Percentiles rank a stretch among this genome's conserved stretches.
Conservation (phyloP, 202 grass and related monocot species). For the Carex arenaria region DNA sequence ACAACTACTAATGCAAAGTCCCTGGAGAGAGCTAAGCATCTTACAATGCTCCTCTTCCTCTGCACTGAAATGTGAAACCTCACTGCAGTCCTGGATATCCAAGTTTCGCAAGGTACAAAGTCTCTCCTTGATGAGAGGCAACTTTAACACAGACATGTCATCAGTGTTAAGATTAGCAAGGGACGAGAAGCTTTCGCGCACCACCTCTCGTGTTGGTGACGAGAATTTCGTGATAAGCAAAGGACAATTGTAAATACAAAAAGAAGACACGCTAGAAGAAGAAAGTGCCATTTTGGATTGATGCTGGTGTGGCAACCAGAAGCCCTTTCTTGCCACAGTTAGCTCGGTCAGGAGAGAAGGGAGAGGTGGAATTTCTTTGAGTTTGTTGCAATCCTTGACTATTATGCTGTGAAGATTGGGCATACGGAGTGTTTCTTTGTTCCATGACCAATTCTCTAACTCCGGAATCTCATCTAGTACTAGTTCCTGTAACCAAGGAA, state of each 20-base stretch:
- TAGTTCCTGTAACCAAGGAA: slow-evolving; percentile 41
- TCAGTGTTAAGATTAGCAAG: slow-evolving; percentile 3
- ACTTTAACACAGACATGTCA: not conserved
- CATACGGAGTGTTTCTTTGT: slow-evolving; percentile 12
- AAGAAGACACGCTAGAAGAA: not conserved
- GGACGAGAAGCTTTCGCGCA: not conserved
- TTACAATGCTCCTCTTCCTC: not conserved
- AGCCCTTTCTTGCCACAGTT: slow-evolving; percentile 10
- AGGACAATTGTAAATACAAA: slow-evolving; percentile 10
- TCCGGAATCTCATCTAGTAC: slow-evolving; percentile 43
- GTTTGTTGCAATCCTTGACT: slow-evolving; percentile 8
- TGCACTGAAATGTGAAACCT: not conserved
- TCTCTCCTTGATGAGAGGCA: slow-evolving; percentile 2
- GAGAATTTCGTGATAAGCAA: not conserved
- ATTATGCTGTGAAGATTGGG: not conserved
- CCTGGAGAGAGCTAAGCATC: slow-evolving; percentile 9
- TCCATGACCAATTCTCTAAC: slow-evolving; percentile 37
- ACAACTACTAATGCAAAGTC: not conserved
- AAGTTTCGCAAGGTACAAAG: not conserved
- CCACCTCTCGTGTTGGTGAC: not conserved
- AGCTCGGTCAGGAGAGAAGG: slow-evolving; percentile 1
- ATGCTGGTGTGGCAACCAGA: slow-evolving; percentile 4
- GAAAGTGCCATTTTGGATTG: not conserved
- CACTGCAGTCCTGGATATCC: slow-evolving; percentile 7
- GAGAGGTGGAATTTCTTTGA: not conserved